phyloP scores from a whole-genome alignment of 1,284 basidiomycete species.

The Anthracocystis panici-leucophaei region DNA sequence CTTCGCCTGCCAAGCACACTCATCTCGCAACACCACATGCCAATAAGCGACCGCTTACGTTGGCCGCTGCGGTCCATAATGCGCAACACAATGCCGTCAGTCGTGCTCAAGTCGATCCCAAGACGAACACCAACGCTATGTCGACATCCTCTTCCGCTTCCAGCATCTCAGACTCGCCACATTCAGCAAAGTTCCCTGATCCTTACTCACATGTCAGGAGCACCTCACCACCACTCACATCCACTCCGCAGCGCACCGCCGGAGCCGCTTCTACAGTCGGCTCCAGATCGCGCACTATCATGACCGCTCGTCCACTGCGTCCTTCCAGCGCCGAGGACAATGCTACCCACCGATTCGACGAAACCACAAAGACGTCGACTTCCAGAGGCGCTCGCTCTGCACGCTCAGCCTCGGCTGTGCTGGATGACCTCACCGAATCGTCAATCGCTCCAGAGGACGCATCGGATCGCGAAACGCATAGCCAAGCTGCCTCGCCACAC shows the following conservation, averaged over 20 bases:
- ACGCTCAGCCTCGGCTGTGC: slow-evolving; percentile 37
- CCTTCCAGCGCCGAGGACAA: slow-evolving; percentile 19
- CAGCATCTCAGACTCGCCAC: slow-evolving; percentile 27
- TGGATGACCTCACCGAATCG: slow-evolving; percentile 48
- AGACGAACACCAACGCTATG: slow-evolving; percentile 1
- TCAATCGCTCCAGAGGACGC: slow-evolving; percentile 44
- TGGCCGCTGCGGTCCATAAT: slow-evolving; percentile 39
- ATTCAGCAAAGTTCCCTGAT: slow-evolving; percentile 32
- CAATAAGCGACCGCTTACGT: slow-evolving; percentile 18
- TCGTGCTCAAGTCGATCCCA: background rate
- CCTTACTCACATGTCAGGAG: slow-evolving; percentile 40
- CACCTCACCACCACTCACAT: slow-evolving; percentile 46
- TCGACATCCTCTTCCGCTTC: slow-evolving; percentile 39
- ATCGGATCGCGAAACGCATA: slow-evolving; percentile 3
- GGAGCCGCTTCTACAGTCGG: slow-evolving; percentile 45
- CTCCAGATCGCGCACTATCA: slow-evolving; percentile 40
- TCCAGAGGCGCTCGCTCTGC: slow-evolving; percentile 31
- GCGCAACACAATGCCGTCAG: slow-evolving; percentile 1
- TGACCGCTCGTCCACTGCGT: slow-evolving; percentile 40
- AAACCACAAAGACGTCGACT: slow-evolving; percentile 33
- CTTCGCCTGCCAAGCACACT: slow-evolving; percentile 28
- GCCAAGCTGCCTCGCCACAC: background rate
- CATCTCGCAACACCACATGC: slow-evolving; percentile 30
- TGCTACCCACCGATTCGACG: slow-evolving; percentile 26
- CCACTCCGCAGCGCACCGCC: slow-evolving; percentile 37